phyloP scores from a whole-genome alignment of 805 yeast genomes.

The Barnettozyma sucrosica region DNA sequence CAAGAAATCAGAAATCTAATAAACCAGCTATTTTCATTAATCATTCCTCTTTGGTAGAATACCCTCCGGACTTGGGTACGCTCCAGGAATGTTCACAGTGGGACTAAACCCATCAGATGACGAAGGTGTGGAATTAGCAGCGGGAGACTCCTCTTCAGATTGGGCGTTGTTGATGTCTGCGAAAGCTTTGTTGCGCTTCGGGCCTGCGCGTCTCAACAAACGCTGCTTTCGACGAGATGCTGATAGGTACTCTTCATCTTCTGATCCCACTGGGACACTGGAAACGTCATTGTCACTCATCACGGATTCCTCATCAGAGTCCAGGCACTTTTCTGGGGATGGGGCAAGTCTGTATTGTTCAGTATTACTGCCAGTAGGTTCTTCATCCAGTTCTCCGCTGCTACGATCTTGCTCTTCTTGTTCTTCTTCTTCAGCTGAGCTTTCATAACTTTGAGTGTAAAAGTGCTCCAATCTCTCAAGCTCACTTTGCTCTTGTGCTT shows the following conservation, averaged over 20 bases:
- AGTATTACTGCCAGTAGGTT: not conserved
- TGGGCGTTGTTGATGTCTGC: not conserved
- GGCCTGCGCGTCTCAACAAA: conserved; percentile 9
- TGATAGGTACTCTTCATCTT: conserved; percentile 19
- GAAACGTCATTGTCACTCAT: conserved; percentile 18
- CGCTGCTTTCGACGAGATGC: conserved; percentile 24
- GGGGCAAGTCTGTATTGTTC: conserved; percentile 7
- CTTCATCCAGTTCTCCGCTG: conserved; percentile 7
- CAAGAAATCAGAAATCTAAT: not conserved
- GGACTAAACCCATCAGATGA: conserved; percentile 3
- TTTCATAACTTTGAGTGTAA: conserved; percentile 25
- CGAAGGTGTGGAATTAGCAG: not conserved
- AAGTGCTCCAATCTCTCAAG: conserved; percentile 22
- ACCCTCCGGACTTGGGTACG: conserved; percentile 4
- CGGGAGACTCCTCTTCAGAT: not conserved
- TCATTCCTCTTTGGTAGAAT: not conserved
- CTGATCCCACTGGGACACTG: conserved; percentile 21
- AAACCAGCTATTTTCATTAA: not conserved
- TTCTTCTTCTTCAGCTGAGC: conserved; percentile 16
- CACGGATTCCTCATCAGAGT: conserved; percentile 13
- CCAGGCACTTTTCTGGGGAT: conserved; percentile 1
- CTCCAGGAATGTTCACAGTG: conserved; percentile 6
- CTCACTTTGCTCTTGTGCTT: conserved; percentile 20
- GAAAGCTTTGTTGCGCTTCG: not conserved
- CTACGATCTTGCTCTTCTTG: too few relatives aligned